Conservation (phyloP, 768 basidiomycete genomes). For the Suillus hirtellus region DNA sequence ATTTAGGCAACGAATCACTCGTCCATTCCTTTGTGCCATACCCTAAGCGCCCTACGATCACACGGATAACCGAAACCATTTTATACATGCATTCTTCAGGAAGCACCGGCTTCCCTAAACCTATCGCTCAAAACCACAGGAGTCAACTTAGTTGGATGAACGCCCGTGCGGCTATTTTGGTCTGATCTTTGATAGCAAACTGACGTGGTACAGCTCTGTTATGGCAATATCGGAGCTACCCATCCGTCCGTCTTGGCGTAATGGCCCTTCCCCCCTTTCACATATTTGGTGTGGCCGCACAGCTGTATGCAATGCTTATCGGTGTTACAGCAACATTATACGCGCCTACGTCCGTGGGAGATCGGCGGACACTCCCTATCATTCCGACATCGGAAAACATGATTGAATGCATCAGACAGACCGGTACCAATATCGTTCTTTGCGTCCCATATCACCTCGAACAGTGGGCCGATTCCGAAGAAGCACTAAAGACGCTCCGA, state of each 20-base stretch:
- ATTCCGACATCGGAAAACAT: conserved; percentile 14
- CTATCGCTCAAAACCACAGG: conserved; percentile 35
- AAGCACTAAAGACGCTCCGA: conserved; percentile 8
- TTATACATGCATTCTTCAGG: conserved; percentile 20
- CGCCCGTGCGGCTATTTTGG: conserved; percentile 27
- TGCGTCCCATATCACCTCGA: conserved; percentile 11
- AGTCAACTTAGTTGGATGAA: conserved; percentile 32
- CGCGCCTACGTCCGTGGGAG: conserved; percentile 24
- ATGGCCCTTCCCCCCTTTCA: conserved; percentile 39
- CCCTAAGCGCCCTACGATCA: conserved; percentile 5
- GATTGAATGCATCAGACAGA: conserved; percentile 2
- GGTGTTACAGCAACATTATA: conserved; percentile 25
- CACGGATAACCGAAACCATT: conserved; percentile 1
- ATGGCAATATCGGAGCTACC: conserved; percentile 1
- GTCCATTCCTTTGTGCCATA: conserved; percentile 25
- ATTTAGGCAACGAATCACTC: conserved; percentile 35
- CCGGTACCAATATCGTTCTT: conserved; percentile 2
- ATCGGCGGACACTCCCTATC: conserved; percentile 4
- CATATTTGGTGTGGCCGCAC: conserved; percentile 26
- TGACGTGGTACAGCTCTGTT: conserved; percentile 1
- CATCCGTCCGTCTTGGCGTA: conserved; percentile 15
- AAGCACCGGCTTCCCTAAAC: conserved; percentile 45
- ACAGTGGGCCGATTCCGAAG: conserved; percentile 11
- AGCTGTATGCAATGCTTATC: conserved; percentile 29
- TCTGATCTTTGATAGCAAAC: not conserved